phyloP scores from a whole-genome alignment of 2,329 filamentous ascomycete genomes.

The Aspergillus awamori region DNA sequence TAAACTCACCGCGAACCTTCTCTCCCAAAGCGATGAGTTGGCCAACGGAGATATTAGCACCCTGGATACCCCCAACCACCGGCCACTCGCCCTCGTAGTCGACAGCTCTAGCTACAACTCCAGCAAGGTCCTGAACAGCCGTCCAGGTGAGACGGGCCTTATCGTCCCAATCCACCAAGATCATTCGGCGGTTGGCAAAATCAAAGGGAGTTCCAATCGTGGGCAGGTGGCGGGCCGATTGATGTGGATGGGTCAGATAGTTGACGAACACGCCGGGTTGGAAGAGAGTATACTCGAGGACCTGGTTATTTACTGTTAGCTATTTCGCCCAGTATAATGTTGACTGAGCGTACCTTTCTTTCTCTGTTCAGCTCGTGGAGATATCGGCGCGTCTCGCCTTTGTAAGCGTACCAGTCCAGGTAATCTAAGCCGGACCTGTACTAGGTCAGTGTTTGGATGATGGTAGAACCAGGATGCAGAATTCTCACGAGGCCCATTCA shows the following conservation, averaged over 20 bases:
- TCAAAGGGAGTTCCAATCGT: not conserved
- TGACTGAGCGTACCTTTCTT: not conserved
- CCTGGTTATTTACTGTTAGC: not conserved
- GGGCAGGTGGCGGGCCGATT: not conserved
- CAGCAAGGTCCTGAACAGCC: conserved; percentile 5
- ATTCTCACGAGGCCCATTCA: conserved; percentile 11
- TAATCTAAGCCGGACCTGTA: not conserved
- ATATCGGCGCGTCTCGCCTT: conserved; percentile 7
- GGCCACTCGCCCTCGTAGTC: conserved; percentile 16
- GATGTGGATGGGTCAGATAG: conserved; percentile 9
- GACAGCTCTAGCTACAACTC: conserved; percentile 2
- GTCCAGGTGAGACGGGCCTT: not conserved
- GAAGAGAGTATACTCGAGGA: conserved; percentile 19
- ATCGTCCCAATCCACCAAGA: not conserved
- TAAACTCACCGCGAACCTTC: conserved; percentile 4
- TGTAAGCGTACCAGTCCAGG: conserved; percentile 14
- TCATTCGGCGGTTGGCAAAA: conserved; percentile 4
- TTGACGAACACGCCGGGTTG: conserved; percentile 11
- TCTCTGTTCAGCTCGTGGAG: conserved; percentile 10
- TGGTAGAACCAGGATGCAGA: not conserved
- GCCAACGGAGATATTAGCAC: not conserved
- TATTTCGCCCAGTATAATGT: not conserved
- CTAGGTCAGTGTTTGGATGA: not conserved
- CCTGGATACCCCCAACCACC: conserved; percentile 5
- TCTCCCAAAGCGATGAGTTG: conserved; percentile 2